Evolutionary conservation across 2,329 filamentous ascomycete species (phyloP), one percentile per base, ranked within the genome.

Genomic region (Fusarium sp.): DNA sequence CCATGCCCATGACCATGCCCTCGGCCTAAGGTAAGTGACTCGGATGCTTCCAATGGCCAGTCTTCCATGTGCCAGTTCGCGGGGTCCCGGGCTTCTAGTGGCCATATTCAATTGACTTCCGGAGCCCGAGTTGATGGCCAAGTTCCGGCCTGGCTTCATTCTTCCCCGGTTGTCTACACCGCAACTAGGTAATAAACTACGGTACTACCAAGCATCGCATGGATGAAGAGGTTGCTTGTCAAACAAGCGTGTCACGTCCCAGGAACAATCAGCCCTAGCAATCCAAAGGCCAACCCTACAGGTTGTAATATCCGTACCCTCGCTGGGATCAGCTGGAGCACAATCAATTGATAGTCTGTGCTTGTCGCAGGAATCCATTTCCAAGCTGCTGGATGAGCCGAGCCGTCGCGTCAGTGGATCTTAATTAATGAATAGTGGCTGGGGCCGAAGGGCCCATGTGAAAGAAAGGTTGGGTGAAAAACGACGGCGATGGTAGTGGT

Each of bases 351-450:
- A 8, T 56, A 61, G 64, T 68, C 64, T 60, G 64, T 68, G 65
- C 59, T 65, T 46, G 40, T 56, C 52, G 45, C 53, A 65, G 57
- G 49, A 62, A 68, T 57, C 55, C 67, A 69, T 63, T 72, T 61
- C 65, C 69, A 69, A 57, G 69, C 59, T 47, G 56, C 42, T 67
- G 69, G 67, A 56, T 62, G 36, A 56, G 45, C 51, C 40, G 36
- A 52, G 56, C 39, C 47, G 65, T 61, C 55, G 51, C 50, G 43
- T n/a, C 46, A 50, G 67, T 72, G 65, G 67, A 67, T 56, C 46
- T 47, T 47, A 48, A 57, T 58, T 56, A 68, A 65, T 56, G 46
- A 45, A 46, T 30, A 46, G 20, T 24, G 48, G 23, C 53, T 43
- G 50, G 62, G 46, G 48, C 43, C 38, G 53, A 52, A 46, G 51